Evolutionary conservation across 139 green algal species (phyloP), one percentile per base, ranked within the genome.

Genomic region (Coelastrella sp.): DNA sequence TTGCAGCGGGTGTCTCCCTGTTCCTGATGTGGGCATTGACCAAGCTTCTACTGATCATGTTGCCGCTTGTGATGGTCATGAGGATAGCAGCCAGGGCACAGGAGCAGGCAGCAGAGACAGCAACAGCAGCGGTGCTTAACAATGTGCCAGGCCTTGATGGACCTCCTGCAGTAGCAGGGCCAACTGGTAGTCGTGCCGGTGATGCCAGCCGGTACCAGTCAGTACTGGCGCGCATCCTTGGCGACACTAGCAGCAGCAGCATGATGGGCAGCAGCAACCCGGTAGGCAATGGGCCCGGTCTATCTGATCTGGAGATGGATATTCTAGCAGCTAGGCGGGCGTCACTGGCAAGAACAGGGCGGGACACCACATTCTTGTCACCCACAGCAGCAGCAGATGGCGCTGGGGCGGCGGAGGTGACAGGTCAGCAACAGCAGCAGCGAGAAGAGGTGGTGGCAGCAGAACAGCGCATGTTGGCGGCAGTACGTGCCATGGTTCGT

Each of bases 21-120:
- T 74, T 91, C 12, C 7, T 87, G 22, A 8, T 91, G n/a, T 91
- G 87, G 87, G 15, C 87, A 66, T 22, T 82, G n/a, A 83, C 58
- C 12, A 91, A 91, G 68, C 57, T 91, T 66, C 66, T 91, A 14
- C n/a, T 87, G 24, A 82, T 87, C 4, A 70, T 82, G 87, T 57
- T 91, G 79, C 87, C 87, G 57, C 66, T 87, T n/a, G 22, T 91
- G 78, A 84, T 87, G 79, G 56, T 91, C 19, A 87, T 81, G 87
- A 60, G 87, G 7, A 15, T 91, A 15, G 78, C 78, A 56, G 78
- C 87, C 19, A 65, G 84, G 14, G 86, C 72, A 72, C 84, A 89
- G 61, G 65, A 88, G 27, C 65, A 88, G 24, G 80, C 80, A 79
- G 85, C 70, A 9, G 72, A 82, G 56, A 72, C 70, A 9, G 85